A percentile compares a stretch with the other conserved stretches of the same genome.
phyloP scores from a whole-genome alignment of 495 filamentous ascomycete species.

The Neurospora tetrasperma region DNA sequence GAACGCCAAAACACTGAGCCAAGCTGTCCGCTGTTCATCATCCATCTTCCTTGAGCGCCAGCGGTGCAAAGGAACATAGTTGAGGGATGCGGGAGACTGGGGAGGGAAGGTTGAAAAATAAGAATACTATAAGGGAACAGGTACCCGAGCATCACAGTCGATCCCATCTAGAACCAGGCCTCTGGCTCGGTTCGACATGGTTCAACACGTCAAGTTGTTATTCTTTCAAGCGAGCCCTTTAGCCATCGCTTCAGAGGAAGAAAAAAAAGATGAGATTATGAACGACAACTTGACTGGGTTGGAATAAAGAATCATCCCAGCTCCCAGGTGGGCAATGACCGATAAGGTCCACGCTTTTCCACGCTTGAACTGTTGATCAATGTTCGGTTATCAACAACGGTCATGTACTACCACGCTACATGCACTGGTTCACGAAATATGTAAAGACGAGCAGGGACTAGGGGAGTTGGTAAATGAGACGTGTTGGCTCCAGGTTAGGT shows the following conservation, averaged over 20 bases:
- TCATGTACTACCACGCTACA: background rate
- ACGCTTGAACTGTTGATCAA: background rate
- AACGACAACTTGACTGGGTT: background rate
- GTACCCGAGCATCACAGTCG: background rate
- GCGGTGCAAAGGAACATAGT: background rate
- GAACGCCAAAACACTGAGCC: background rate
- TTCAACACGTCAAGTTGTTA: background rate
- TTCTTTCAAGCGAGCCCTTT: background rate
- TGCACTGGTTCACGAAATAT: background rate
- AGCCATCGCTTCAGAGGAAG: too few relatives aligned
- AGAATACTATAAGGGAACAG: background rate
- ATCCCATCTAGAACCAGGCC: background rate
- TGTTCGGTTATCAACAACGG: background rate
- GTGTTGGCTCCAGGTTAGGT: background rate
- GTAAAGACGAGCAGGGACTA: background rate
- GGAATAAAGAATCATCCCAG: background rate
- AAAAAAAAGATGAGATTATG: background rate
- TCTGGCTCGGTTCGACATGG: background rate
- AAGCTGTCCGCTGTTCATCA: background rate
- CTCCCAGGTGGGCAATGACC: background rate
- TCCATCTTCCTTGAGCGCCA: background rate
- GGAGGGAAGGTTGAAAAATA: background rate
- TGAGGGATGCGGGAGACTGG: too few relatives aligned
- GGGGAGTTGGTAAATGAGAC: background rate
- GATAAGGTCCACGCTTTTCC: background rate